Evolutionary conservation across 2,329 filamentous ascomycete genomes (phyloP), one percentile per base, ranked within the genome.

Genomic region (Septoria linicola): DNA sequence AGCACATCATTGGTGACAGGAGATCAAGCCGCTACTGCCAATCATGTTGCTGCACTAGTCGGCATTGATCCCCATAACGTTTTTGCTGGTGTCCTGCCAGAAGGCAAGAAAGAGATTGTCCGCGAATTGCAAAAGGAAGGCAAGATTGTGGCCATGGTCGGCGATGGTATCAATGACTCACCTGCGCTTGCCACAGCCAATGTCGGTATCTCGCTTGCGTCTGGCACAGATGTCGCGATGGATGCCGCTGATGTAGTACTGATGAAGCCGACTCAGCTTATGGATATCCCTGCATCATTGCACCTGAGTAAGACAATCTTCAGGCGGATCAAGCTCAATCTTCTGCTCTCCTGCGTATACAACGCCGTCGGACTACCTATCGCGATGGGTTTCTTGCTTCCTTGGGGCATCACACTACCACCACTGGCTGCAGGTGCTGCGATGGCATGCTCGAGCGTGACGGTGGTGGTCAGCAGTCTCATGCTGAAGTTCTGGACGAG

Each of bases 161-260:
- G 93, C 45, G 93, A 99, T 69, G 93, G 93, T 35, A 96, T 99
- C 79, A 99, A 99, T 71, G 93, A 99, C 74, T 96, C 90, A 0
- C 93, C 93, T 0, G 93, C 93, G 0, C 82, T 99, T 8, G 93
- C 90, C 0, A 95, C 90, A 0, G 91, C 93, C 8, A 85, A 95
- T 61, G 84, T 97, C 21, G 93, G 93, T 58, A 96, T 99, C 60
- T 91, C 91, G 51, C 89, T 99, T 71, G 81, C 89, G 4, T 90
- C 85, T 6, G 93, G 93, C 50, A 97, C 93, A 0, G 93, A 97
- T 67, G 92, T 99, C 1, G 93, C 93, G 42, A 95, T 99, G 83
- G 93, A 97, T 73, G 93, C 93, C 1, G 93, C 93, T 0, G 90
- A 96, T 63, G 83, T 99, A 14, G 93, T 99, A 13, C 83, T 99